These are phyloP conservation scores for Onygenales sp. DNA, from an alignment of 2,329 filamentous ascomycete genomes.

Conservation along the genomic window DNA sequence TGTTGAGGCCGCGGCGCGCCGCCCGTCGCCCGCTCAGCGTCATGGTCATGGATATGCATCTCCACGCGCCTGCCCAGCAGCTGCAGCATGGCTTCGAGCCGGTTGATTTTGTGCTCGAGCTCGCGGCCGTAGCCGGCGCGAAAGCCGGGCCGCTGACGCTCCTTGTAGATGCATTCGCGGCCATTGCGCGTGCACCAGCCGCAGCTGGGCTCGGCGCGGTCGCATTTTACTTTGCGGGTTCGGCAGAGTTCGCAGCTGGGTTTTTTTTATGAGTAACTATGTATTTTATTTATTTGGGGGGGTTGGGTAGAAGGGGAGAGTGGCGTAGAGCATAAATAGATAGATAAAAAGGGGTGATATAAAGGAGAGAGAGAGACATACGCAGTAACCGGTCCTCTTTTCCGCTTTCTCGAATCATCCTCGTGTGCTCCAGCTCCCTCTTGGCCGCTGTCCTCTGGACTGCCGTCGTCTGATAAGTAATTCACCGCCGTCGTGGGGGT, in stretches of 20 bases:
- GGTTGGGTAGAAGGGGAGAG: neutral
- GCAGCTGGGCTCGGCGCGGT: slow-evolving; percentile 51
- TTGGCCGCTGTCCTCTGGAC: neutral
- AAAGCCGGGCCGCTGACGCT: slow-evolving; percentile 60
- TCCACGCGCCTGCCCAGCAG: slow-evolving; percentile 1
- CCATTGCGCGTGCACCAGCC: slow-evolving; percentile 62
- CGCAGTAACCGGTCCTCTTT: slow-evolving; percentile 1
- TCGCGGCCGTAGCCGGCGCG: slow-evolving; percentile 54
- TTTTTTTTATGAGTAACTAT: no score
- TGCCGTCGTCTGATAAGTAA: neutral
- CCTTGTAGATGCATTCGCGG: slow-evolving; percentile 58
- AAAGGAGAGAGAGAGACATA: neutral
- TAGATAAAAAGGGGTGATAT: neutral
- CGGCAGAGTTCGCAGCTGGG: slow-evolving; percentile 1
- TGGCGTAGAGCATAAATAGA: neutral
- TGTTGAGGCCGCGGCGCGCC: neutral
- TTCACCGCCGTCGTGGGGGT: neutral
- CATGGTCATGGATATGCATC: slow-evolving; percentile 1
- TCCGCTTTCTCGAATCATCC: neutral
- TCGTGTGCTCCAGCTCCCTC: neutral
- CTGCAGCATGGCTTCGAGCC: slow-evolving; percentile 36
- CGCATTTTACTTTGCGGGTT: slow-evolving; percentile 9
- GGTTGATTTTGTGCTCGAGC: slow-evolving; percentile 47
- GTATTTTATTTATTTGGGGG: neutral
- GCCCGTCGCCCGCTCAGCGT: neutral